Evolutionary conservation across 176 grass and related monocot species (phyloP), one percentile per base, ranked within the genome.

Genomic region (Oryza meridionalis): DNA sequence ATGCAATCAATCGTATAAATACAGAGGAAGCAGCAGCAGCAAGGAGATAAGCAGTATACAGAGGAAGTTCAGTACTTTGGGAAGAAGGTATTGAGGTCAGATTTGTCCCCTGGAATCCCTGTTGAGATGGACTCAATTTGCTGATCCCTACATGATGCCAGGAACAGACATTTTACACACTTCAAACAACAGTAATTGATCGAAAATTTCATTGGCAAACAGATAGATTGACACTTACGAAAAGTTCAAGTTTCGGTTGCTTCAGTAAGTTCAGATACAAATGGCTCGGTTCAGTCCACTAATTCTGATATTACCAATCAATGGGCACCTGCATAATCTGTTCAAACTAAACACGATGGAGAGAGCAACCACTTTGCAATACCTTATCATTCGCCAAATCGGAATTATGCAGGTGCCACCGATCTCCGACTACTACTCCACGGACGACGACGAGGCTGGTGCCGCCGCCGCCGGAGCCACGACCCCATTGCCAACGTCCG

Each of bases 391-490:
- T 86, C 76, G 81, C 67, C 72, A 91, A 19, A 64, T 91, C 89
- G 2, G 92, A 87, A 66, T 27, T 27, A 27, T 27, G 76, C 77
- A 78, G 90, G 71, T 98, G 93, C 10, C 86, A 62, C 94, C 93
- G 86, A 98, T 95, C 58, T 88, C 91, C 7, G 96, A 88, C 96
- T 93, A 98, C 50, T 98, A 91, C 78, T 93, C 95, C 62, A 86
- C 85, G 11, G 87, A 59, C 4, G 47, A 67, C 38, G 66, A 38
- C 3, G 84, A 9, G 31, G 38, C n/a, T 11, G 78, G 16, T 1
- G 58, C 45, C 77, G 68, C 26, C 26, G 26, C 26, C 26, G 26
- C 26, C 26, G 26, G 11, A 4, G 49, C 49, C 14, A 5, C 13
- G 15, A 4, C 49, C 1, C 53, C 82, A 10, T 53, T 40, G 77